Conservation (phyloP, 768 basidiomycete species). For the Collybia mongolica region DNA sequence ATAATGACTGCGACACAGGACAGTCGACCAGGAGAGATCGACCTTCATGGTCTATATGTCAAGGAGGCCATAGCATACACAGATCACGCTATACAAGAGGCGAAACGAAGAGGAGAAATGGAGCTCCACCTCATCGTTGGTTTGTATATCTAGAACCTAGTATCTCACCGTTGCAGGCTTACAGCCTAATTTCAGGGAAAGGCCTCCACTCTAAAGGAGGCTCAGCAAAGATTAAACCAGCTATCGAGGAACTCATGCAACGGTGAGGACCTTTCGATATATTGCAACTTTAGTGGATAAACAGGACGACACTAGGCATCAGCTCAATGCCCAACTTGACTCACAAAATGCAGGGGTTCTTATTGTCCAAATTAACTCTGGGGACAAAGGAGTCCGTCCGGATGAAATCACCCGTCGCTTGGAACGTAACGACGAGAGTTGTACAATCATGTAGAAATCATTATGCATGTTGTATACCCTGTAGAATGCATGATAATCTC, state of each 20-base stretch:
- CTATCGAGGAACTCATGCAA: constrained; percentile 55
- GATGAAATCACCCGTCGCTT: constrained; percentile 60
- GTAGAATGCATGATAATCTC: neutral
- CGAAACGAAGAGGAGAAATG: constrained; percentile 57
- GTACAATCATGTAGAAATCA: constrained; percentile 62
- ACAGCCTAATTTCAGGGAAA: constrained; percentile 51
- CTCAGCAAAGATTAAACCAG: constrained; percentile 87
- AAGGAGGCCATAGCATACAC: constrained; percentile 83
- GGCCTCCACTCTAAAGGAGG: constrained; percentile 81
- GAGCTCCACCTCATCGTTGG: constrained; percentile 86
- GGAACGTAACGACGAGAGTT: constrained; percentile 52
- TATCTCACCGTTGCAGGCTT: neutral
- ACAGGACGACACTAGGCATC: constrained; percentile 46
- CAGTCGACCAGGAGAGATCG: constrained; percentile 71
- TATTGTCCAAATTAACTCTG: constrained; percentile 62
- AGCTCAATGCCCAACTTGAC: constrained; percentile 72
- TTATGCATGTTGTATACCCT: neutral
- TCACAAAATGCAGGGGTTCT: constrained; percentile 83
- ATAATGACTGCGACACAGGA: constrained; percentile 37
- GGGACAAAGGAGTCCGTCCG: constrained; percentile 41
- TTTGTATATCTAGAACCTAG: constrained; percentile 28
- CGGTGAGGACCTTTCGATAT: neutral
- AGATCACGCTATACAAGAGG: constrained; percentile 69
- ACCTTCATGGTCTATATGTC: constrained; percentile 91
- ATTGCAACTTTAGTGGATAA: neutral